Conservation (phyloP, 495 filamentous ascomycete species). For the Parachaetomium inaequale region DNA sequence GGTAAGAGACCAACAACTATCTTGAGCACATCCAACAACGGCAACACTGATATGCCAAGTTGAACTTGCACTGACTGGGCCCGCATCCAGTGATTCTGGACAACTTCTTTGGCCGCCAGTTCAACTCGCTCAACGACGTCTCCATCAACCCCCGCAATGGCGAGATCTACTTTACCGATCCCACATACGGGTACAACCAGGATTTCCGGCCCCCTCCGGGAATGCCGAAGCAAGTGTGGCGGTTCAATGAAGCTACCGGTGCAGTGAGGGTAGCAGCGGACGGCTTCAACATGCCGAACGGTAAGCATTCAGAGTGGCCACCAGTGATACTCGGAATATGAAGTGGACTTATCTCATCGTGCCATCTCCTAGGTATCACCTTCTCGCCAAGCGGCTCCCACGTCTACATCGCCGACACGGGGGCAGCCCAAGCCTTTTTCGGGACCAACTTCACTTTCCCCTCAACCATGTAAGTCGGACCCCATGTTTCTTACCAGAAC, state of each 20-base stretch:
- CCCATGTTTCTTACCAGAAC: not conserved
- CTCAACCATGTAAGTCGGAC: conserved; percentile 37
- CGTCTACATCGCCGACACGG: conserved; percentile 58
- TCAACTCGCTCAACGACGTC: conserved; percentile 60
- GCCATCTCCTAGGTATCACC: conserved; percentile 39
- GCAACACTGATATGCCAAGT: too few species aligned
- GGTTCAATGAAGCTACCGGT: conserved; percentile 46
- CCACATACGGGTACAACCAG: conserved; percentile 57
- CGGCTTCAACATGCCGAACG: conserved; percentile 55
- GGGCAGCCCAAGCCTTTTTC: conserved; percentile 41
- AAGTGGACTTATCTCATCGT: not conserved
- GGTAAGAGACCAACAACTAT: conserved; percentile 31
- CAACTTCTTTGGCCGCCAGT: conserved; percentile 56
- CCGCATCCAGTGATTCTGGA: conserved; percentile 37
- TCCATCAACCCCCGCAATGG: conserved; percentile 50
- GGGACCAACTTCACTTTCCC: conserved; percentile 35
- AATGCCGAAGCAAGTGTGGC: conserved; percentile 56
- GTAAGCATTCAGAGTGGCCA: conserved; percentile 20
- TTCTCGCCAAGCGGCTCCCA: conserved; percentile 53
- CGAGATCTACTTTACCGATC: conserved; percentile 62
- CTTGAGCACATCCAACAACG: too few species aligned
- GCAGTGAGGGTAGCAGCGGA: conserved; percentile 53
- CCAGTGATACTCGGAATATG: not conserved
- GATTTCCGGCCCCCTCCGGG: conserved; percentile 52
- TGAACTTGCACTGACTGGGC: not conserved